Conservation (phyloP, 768 basidiomycete species). For the Lyophyllum atratum region DNA sequence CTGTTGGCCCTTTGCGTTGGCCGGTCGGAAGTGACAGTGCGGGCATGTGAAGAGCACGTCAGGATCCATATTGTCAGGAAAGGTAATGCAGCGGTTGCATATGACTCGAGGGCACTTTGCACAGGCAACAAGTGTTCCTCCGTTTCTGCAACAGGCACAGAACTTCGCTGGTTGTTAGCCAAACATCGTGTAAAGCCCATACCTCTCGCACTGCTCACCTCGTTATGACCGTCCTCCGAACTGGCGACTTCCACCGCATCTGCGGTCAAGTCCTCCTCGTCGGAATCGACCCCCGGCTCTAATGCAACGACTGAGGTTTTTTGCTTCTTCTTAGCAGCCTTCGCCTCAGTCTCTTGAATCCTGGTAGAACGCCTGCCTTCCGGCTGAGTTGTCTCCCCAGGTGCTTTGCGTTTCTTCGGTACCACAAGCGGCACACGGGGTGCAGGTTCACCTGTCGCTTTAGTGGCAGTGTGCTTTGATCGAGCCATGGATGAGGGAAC, state of each 20-base stretch:
- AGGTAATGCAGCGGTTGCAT: not conserved
- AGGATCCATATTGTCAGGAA: not conserved
- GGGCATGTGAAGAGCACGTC: not conserved
- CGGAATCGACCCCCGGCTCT: no score
- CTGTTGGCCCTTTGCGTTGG: not conserved
- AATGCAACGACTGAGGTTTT: no score
- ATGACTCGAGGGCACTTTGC: not conserved
- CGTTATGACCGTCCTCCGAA: no score
- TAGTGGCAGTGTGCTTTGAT: not conserved
- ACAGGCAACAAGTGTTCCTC: not conserved
- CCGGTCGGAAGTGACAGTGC: not conserved
- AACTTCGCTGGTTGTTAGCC: not conserved
- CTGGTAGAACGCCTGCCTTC: not conserved
- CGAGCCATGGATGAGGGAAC: no score
- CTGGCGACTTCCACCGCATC: no score
- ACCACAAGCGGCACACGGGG: not conserved
- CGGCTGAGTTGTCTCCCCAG: not conserved
- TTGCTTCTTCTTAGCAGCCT: not conserved
- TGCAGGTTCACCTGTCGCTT: not conserved
- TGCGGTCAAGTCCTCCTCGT: no score
- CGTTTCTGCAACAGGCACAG: not conserved
- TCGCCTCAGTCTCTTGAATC: not conserved
- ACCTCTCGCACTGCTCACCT: no score
- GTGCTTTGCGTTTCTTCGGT: not conserved
- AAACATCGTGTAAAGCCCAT: not conserved